Percentiles rank a stretch among this genome's conserved stretches.
These are phyloP conservation scores for Sparassis latifolia DNA, from an alignment of 1,284 basidiomycete species.

Conservation along the genomic window DNA sequence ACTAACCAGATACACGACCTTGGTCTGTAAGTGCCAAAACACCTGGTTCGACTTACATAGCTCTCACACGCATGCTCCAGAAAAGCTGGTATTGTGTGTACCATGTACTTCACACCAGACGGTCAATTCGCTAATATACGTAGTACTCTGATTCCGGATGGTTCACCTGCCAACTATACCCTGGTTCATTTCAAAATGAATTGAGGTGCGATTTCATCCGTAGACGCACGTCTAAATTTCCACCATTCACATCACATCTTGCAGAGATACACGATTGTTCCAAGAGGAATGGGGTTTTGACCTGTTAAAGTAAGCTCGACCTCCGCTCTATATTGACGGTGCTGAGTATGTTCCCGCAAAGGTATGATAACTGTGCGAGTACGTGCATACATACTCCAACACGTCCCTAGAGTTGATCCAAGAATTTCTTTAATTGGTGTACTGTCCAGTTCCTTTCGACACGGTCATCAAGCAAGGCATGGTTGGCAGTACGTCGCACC, in stretches of 20 bases:
- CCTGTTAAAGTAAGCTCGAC: slow-evolving; percentile 36
- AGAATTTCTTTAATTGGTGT: not conserved
- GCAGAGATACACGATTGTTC: slow-evolving; percentile 36
- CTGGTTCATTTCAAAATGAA: slow-evolving; percentile 47
- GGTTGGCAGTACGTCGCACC: slow-evolving; percentile 36
- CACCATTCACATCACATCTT: not conserved
- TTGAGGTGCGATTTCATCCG: slow-evolving; percentile 15
- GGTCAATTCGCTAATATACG: not conserved
- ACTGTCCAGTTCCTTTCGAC: slow-evolving; percentile 38
- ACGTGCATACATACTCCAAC: slow-evolving; percentile 4
- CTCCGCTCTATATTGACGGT: not conserved
- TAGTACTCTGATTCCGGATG: slow-evolving; percentile 49
- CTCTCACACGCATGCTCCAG: slow-evolving; percentile 11
- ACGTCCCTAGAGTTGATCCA: no score
- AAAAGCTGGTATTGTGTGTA: slow-evolving; percentile 28
- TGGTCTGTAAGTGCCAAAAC: slow-evolving; percentile 34
- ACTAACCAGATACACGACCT: slow-evolving; percentile 38
- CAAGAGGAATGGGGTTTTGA: slow-evolving; percentile 45
- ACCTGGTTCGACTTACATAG: not conserved
- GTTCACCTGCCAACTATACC: slow-evolving; percentile 46
- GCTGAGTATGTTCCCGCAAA: slow-evolving; percentile 8
- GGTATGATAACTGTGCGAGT: slow-evolving; percentile 48
- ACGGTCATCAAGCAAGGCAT: slow-evolving; percentile 39
- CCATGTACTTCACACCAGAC: not conserved
- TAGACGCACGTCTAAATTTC: not conserved